Evolutionary conservation across 208 protist species (phyloP).

Genomic region (Wallacemonas collosoma): DNA sequence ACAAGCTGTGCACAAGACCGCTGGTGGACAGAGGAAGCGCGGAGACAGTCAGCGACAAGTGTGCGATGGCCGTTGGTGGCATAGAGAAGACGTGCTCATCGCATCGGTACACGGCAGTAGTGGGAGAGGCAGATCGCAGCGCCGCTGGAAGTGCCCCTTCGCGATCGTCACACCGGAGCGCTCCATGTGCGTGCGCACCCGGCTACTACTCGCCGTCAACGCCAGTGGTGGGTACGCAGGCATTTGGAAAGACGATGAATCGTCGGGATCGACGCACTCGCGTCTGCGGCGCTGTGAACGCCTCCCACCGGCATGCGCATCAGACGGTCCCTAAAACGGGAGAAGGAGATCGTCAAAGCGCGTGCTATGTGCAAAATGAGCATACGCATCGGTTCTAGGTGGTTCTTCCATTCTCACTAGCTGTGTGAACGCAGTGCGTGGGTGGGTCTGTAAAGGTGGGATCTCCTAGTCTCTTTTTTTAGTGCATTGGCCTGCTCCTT

Average conservation of each 20-base stretch:
- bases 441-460: too few species aligned
- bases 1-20: not conserved
- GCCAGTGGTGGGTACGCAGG: not conserved
- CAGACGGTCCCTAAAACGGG: not conserved
- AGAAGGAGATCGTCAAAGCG: not conserved
- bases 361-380: not conserved
- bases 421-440: too few species aligned
- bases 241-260: not conserved
- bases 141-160: not conserved
- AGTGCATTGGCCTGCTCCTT: too few species aligned
- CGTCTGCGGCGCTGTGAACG: not conserved
- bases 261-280: not conserved
- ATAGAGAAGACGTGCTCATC: conserved; percentile 6
- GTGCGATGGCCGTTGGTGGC: not conserved
- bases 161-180: not conserved
- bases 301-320: not conserved
- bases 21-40: not conserved
- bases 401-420: too few species aligned
- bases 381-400: not conserved
- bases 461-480: too few species aligned
- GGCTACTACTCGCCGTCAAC: not conserved
- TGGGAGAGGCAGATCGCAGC: not conserved
- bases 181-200: not conserved
- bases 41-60: not conserved
- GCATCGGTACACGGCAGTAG: not conserved